Evolutionary conservation across 2,329 filamentous ascomycete genomes (phyloP), one percentile per base, ranked within the genome.

Genomic region (Aspergillus chevalieri): DNA sequence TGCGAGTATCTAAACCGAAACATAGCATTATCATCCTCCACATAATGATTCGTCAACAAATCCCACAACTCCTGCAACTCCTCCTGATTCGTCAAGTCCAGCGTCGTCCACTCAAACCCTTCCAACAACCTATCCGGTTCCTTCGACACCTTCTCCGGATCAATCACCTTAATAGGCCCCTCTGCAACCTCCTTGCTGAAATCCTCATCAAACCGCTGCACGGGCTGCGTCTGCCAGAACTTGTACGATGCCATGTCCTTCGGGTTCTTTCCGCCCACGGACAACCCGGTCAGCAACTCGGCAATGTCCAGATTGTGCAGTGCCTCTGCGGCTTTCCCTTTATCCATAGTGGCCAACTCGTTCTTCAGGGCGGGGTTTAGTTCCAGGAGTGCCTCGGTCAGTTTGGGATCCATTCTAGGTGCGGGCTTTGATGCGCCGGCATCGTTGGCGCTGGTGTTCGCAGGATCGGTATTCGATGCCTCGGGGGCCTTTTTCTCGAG

Each of bases 171-270:
- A 66, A 98, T 87, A 0, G 91, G 89, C 0, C 93, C 93, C 62
- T 97, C 91, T 55, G 83, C 50, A 43, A 24, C 72, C 46, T 79
- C 74, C 70, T 15, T 12, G 17, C 38, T 21, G 17, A 30, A 30
- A 30, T 30, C 26, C 75, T 77, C 74, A 46, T 75, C 72, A 64
- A 97, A 95, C 64, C 85, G 85, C 46, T 88, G 87, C 51, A 98
- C 93, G 1, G 93, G 93, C 70, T 98, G 93, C 43, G 93, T 98
- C 69, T 89, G 85, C 93, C 93, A 98, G 75, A 98, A 98, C 73
- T 95, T 96, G 79, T 97, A 96, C 51, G 85, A 88, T 6, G 86
- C 90, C 89, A 96, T 95, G 65, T 96, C 91, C 75, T 95, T 96
- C 60, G 83, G 85, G 64, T 95, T 95, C 78, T 93, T 94, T 49